Evolutionary conservation across 1,284 basidiomycete species (phyloP), one percentile per base, ranked within the genome.

Genomic region (Agroathelia rolfsii): DNA sequence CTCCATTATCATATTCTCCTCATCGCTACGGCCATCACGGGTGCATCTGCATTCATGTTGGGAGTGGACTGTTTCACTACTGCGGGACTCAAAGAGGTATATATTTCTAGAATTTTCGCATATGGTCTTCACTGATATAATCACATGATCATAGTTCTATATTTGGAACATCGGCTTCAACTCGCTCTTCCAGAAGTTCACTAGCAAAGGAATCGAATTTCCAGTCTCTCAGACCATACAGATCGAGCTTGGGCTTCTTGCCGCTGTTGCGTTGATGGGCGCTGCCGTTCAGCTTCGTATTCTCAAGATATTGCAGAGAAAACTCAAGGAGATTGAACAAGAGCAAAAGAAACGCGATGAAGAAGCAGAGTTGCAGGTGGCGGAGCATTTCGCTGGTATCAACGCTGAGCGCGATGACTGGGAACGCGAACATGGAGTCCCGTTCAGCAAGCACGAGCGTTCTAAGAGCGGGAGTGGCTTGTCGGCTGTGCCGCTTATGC

Each of bases 1-100:
- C 63, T 84, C 42, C 85, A 90, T 55, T 84, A 84, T 56, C 76
- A 84, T 50, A 64, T 86, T 46, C 58, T 92, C 28, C 73, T 94
- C 42, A 58, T 83, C 28, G 79, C 85, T 30, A 94, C 90, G 16
- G 84, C 86, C 16, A 68, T 86, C 44, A 82, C 93, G 36, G 93
- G 93, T 14, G 79, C 89, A n/a, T 83, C 83, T n/a, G 81, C 88
- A 1, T 78, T 94, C 51, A 87, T 92, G 38, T 66, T 96, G 13
- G 92, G 92, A 6, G 75, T 95, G 32, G 93, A 97, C 56, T 96
- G 93, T 57, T 96, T 78, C 54, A 85, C 88, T 3, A 82, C 85
- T 5, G 85, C 81, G 4, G 85, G 84, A 15, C 69, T 95, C 37
- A 96, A 96, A 62, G 93, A 95, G 68, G 83, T 83, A 42, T 42